Percentiles rank a stretch among this genome's conserved stretches.
These are phyloP conservation scores for Daldinia caldariorum DNA, from an alignment of 495 filamentous ascomycete genomes.

Conservation along the genomic window DNA sequence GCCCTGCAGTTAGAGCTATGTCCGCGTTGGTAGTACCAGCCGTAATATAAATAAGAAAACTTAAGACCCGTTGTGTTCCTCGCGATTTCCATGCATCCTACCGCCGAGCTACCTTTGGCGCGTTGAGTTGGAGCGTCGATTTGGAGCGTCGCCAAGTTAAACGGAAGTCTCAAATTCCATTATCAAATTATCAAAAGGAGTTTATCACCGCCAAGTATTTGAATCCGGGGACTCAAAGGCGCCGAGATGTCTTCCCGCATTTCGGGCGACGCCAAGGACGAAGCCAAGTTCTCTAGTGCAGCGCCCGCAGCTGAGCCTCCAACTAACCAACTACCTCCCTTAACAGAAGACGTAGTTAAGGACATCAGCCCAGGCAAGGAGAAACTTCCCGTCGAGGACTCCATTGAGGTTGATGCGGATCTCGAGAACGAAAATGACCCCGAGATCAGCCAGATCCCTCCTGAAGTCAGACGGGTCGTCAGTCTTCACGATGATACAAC, in stretches of 20 bases:
- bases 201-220: neutral
- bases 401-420: slow-evolving; percentile 48
- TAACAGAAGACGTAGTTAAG: neutral
- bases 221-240: slow-evolving; percentile 8
- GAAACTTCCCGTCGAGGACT: slow-evolving; percentile 47
- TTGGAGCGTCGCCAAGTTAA: neutral
- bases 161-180: neutral
- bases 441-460: slow-evolving; percentile 58
- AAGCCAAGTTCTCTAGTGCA: slow-evolving; percentile 40
- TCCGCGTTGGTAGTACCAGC: neutral
- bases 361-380: slow-evolving; percentile 13
- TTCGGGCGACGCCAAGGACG: slow-evolving; percentile 29
- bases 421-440: slow-evolving; percentile 55
- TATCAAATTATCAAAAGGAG: neutral
- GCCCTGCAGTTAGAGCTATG: neutral
- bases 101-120: slow-evolving; percentile 8
- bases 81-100: neutral
- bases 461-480: slow-evolving; percentile 62
- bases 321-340: slow-evolving; percentile 22
- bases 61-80: neutral
- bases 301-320: slow-evolving; percentile 33
- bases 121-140: neutral
- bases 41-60: neutral
- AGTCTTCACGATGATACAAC: slow-evolving; percentile 63
- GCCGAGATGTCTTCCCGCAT: slow-evolving; percentile 36